Conservation (phyloP, 257 asterid genomes). For the Haberlea rhodopensis region DNA sequence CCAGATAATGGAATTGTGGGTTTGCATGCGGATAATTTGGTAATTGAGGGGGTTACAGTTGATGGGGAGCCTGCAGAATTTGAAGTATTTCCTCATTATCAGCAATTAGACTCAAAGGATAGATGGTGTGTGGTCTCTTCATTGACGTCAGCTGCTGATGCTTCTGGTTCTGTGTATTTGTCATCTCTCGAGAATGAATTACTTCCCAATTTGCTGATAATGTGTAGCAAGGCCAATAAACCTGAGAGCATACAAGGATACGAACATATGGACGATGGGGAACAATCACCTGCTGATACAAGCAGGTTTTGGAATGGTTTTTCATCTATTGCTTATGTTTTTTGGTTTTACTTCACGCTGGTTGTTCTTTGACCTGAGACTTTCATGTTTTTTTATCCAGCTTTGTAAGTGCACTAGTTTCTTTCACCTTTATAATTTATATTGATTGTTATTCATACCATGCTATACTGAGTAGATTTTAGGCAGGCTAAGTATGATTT, state of each 20-base stretch:
- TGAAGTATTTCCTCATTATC: slow-evolving; percentile 92
- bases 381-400: slow-evolving; percentile 7
- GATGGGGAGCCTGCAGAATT: slow-evolving; percentile 89
- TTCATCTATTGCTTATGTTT: slow-evolving; percentile 18
- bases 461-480: no score
- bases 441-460: no score
- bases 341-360: not conserved
- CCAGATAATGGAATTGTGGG: slow-evolving; percentile 96
- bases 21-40: slow-evolving; percentile 96
- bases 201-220: slow-evolving; percentile 90
- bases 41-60: slow-evolving; percentile 82
- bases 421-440: no score
- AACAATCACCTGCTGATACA: slow-evolving; percentile 43
- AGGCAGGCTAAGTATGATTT: not conserved
- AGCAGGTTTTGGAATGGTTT: slow-evolving; percentile 43
- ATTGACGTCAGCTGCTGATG: slow-evolving; percentile 94
- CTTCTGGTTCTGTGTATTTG: slow-evolving; percentile 87
- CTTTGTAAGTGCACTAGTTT: not conserved
- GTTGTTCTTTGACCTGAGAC: not conserved
- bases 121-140: slow-evolving; percentile 99
- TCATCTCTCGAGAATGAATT: slow-evolving; percentile 83
- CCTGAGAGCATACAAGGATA: slow-evolving; percentile 40
- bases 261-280: slow-evolving; percentile 46
- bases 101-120: slow-evolving; percentile 73
- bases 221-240: slow-evolving; percentile 70